phyloP scores from a whole-genome alignment of 2,329 filamentous ascomycete species.

The Colletotrichum endophyticum region DNA sequence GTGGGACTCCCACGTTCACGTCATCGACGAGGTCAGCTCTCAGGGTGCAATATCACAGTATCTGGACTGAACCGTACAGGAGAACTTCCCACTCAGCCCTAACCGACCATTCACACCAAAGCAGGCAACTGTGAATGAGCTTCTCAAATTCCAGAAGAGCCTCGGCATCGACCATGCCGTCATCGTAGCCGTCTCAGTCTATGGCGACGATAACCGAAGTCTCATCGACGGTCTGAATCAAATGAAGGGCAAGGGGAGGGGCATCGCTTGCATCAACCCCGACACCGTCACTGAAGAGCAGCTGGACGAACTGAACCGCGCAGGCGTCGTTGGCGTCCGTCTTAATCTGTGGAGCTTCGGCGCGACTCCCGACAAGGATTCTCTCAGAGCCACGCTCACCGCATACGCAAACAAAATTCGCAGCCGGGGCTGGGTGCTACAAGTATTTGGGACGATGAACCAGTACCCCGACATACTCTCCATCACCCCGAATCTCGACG shows the following conservation, averaged over 20 bases:
- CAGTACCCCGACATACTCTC: neutral
- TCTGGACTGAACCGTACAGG: neutral
- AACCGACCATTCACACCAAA: neutral
- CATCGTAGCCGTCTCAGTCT: neutral
- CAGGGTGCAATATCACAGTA: neutral
- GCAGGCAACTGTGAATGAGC: neutral
- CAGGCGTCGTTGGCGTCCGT: neutral
- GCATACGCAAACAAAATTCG: neutral
- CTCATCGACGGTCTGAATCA: neutral
- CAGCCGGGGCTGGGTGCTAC: neutral
- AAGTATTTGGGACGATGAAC: neutral
- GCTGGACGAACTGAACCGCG: neutral
- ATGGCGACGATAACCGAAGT: neutral
- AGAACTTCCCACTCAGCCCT: neutral
- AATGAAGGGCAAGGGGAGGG: neutral
- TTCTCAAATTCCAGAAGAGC: neutral
- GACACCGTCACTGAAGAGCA: neutral
- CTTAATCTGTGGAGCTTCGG: neutral
- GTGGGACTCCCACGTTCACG: neutral
- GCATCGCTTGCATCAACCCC: neutral
- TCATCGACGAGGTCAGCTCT: neutral
- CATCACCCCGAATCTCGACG: neutral
- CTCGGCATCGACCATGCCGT: neutral
- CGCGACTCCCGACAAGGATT: neutral
- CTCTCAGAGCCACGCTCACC: neutral